Conservation (phyloP, 2,329 filamentous ascomycete species). For the Monosporascus ibericus region DNA sequence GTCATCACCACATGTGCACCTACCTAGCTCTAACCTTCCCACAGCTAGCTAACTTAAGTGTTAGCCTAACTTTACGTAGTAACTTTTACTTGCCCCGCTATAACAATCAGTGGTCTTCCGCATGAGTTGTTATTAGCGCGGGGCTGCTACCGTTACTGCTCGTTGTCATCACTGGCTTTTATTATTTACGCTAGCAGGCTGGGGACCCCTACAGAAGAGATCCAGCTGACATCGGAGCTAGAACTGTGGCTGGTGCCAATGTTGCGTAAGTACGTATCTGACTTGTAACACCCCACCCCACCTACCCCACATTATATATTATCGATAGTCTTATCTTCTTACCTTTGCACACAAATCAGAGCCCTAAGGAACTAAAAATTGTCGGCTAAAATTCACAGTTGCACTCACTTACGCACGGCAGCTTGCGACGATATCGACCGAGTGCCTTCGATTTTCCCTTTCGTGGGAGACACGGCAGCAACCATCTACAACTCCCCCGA, state of each 20-base stretch:
- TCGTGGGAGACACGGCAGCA: constrained; percentile 9
- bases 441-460: constrained; percentile 11
- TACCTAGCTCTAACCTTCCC: neutral
- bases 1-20: neutral
- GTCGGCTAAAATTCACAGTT: constrained; percentile 18
- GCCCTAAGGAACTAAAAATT: constrained; percentile 23
- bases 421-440: constrained; percentile 13
- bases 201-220: neutral
- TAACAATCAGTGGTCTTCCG: neutral
- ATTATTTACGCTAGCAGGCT: no score
- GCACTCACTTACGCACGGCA: constrained; percentile 7
- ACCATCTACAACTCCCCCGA: constrained; percentile 7
- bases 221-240: constrained; percentile 1
- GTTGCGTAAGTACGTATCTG: constrained; percentile 7
- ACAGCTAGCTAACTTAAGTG: no score
- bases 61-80: neutral
- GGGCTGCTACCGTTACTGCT: neutral
- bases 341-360: constrained; percentile 20
- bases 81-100: neutral
- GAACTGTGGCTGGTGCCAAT: constrained; percentile 14
- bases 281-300: no score
- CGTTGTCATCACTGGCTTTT: no score
- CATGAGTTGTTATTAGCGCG: neutral
- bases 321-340: neutral
- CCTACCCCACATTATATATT: neutral